A percentile compares a stretch with the other conserved stretches of the same genome.
Conservation (phyloP, 2,329 filamentous ascomycete species). For the Hypoxylon sp. region DNA sequence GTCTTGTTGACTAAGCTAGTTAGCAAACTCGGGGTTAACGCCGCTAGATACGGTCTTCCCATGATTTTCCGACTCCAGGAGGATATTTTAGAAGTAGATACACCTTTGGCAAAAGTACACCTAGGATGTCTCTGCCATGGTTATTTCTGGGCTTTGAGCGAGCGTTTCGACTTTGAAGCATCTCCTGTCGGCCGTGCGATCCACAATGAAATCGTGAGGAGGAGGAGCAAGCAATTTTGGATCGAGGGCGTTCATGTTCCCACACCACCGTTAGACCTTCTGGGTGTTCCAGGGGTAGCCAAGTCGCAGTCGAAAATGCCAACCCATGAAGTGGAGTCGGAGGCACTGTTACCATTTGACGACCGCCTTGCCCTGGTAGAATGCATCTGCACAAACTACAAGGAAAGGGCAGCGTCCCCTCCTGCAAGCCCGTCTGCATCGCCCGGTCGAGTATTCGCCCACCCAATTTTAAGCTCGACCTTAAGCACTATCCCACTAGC, state of each 20-base stretch:
- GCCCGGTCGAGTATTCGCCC: conserved; percentile 72
- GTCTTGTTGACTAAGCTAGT: conserved; percentile 80
- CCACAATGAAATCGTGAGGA: conserved; percentile 78
- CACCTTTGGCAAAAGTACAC: conserved; percentile 78
- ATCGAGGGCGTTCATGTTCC: conserved; percentile 79
- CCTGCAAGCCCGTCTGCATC: conserved; percentile 77
- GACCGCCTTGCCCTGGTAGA: conserved; percentile 78
- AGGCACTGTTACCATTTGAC: conserved; percentile 79
- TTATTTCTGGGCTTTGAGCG: conserved; percentile 84
- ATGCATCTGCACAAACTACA: conserved; percentile 78
- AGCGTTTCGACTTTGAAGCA: conserved; percentile 80
- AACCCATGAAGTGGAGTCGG: conserved; percentile 67
- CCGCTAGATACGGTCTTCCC: conserved; percentile 79
- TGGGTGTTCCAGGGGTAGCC: conserved; percentile 65
- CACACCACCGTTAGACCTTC: conserved; percentile 70
- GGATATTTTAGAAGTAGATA: conserved; percentile 76
- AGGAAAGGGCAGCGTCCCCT: conserved; percentile 70
- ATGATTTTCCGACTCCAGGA: conserved; percentile 93
- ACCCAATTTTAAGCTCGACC: conserved; percentile 69
- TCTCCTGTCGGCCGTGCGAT: conserved; percentile 77
- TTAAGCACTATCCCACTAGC: conserved; percentile 55
- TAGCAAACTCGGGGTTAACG: conserved; percentile 83
- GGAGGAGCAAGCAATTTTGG: conserved; percentile 83
- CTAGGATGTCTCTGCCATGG: conserved; percentile 88
- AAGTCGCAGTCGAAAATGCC: conserved; percentile 60